Percentiles rank a stretch among this genome's conserved stretches.
Evolutionary conservation across 2,329 filamentous ascomycete genomes (phyloP).

Genomic region (Chalaropsis thielavioides): DNA sequence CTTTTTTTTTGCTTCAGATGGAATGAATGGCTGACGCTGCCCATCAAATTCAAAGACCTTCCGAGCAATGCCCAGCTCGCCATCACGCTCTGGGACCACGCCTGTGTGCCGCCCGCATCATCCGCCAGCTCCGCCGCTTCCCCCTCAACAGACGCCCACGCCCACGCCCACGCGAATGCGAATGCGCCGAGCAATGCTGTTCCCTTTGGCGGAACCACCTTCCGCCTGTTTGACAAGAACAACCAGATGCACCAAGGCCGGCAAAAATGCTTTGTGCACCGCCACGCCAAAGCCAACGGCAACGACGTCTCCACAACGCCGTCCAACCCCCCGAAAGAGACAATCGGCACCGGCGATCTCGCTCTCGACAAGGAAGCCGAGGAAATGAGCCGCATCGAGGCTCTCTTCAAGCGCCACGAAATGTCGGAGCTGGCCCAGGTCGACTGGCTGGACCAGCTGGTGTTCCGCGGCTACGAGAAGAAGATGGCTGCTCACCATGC

Average conservation of each 20-base stretch:
- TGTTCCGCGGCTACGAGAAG: slow-evolving; percentile 82
- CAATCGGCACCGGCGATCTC: slow-evolving; percentile 34
- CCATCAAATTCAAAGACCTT: slow-evolving; percentile 68
- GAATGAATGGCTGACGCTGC: slow-evolving; percentile 93
- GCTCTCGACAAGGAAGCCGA: slow-evolving; percentile 53
- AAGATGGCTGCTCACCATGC: slow-evolving; percentile 27
- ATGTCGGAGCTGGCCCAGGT: slow-evolving; percentile 90
- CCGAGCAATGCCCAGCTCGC: slow-evolving; percentile 72
- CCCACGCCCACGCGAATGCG: too few species aligned
- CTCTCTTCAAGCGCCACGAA: slow-evolving; percentile 90
- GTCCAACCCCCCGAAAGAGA: slow-evolving; percentile 38
- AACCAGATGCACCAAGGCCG: slow-evolving; percentile 82
- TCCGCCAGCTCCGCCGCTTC: slow-evolving; percentile 35
- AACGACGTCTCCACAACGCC: slow-evolving; percentile 69
- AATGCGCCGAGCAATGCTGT: slow-evolving; percentile 62
- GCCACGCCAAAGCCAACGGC: slow-evolving; percentile 72
- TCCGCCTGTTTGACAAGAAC: slow-evolving; percentile 82
- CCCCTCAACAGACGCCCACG: slow-evolving; percentile 53
- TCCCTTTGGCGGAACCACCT: slow-evolving; percentile 86
- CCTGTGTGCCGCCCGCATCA: slow-evolving; percentile 23
- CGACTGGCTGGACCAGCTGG: slow-evolving; percentile 89
- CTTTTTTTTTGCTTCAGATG: slow-evolving; percentile 37
- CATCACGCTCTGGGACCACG: slow-evolving; percentile 78
- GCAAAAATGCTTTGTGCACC: slow-evolving; percentile 78
- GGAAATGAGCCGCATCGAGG: slow-evolving; percentile 79